A percentile compares a stretch with the other conserved stretches of the same genome.
Conservation (phyloP, 2,329 filamentous ascomycete species). For the Teratosphaeria pseudoeucalypti region DNA sequence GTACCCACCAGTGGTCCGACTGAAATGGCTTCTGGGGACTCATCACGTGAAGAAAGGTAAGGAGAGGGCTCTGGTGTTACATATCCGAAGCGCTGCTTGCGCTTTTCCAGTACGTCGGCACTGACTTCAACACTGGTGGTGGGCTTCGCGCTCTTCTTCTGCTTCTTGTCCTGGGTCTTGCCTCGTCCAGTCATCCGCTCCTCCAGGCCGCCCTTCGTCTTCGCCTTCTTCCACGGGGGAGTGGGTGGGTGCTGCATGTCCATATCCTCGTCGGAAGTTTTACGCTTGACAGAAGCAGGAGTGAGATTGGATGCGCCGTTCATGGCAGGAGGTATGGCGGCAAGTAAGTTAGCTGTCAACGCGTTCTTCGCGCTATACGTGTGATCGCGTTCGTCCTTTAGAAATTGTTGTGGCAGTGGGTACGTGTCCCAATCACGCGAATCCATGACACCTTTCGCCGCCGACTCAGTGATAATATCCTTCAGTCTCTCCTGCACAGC, state of each 20-base stretch:
- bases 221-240: slow-evolving; percentile 65
- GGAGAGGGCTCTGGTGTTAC: slow-evolving; percentile 44
- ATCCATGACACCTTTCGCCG: slow-evolving; percentile 60
- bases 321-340: background rate
- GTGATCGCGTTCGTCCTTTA: slow-evolving; percentile 56
- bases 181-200: slow-evolving; percentile 61
- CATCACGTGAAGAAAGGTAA: slow-evolving; percentile 31
- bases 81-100: slow-evolving; percentile 67
- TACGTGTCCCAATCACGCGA: slow-evolving; percentile 72
- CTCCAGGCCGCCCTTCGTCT: slow-evolving; percentile 49
- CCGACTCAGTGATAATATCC: slow-evolving; percentile 71
- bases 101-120: slow-evolving; percentile 74
- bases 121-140: slow-evolving; percentile 42
- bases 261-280: slow-evolving; percentile 40
- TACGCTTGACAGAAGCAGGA: slow-evolving; percentile 57
- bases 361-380: slow-evolving; percentile 20
- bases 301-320: slow-evolving; percentile 1
- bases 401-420: slow-evolving; percentile 75
- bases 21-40: slow-evolving; percentile 32
- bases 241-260: slow-evolving; percentile 45
- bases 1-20: slow-evolving; percentile 72
- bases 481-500: slow-evolving; percentile 83
- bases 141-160: slow-evolving; percentile 25
- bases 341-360: slow-evolving; percentile 21
- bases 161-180: slow-evolving; percentile 37